phyloP scores from a whole-genome alignment of 2,329 filamentous ascomycete genomes.

The Drechslerella stenobrocha region DNA sequence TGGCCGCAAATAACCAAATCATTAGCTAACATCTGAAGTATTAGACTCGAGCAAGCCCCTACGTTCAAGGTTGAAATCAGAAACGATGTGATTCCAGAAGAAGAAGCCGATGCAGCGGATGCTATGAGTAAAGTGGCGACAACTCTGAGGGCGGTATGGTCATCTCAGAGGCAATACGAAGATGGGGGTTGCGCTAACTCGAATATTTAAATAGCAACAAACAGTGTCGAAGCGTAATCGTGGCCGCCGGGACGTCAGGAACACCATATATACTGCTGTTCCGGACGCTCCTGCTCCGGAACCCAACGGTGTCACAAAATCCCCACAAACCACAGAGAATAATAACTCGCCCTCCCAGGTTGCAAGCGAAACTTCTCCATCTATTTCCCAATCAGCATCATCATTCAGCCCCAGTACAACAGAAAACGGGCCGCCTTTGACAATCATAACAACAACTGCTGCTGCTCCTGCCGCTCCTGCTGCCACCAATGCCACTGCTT shows the following conservation, averaged over 20 bases:
- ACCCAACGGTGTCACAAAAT: constrained; percentile 36
- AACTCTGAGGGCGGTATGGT: constrained; percentile 65
- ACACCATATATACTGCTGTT: constrained; percentile 71
- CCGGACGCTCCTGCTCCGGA: constrained; percentile 60
- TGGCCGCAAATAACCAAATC: too few relatives aligned
- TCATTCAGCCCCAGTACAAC: constrained; percentile 15
- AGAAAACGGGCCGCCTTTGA: constrained; percentile 13
- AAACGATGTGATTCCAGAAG: constrained; percentile 75
- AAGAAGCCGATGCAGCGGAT: constrained; percentile 72
- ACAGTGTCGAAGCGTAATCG: constrained; percentile 76
- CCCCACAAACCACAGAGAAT: constrained; percentile 13
- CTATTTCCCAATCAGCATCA: constrained; percentile 19
- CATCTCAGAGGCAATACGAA: not conserved
- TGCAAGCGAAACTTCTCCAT: constrained; percentile 19
- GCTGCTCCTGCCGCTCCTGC: too few relatives aligned
- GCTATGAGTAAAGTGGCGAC: constrained; percentile 76
- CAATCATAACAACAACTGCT: not conserved
- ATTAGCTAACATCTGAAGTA: too few relatives aligned
- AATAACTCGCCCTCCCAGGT: constrained; percentile 26
- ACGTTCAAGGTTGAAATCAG: constrained; percentile 78
- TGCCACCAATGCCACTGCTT: too few relatives aligned
- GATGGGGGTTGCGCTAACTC: not conserved
- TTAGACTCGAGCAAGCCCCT: constrained; percentile 56
- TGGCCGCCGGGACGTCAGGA: constrained; percentile 86
- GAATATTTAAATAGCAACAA: constrained; percentile 58